These are phyloP conservation scores for Talaromyces sp. DNA, from an alignment of 2,329 filamentous ascomycete species.

Conservation along the genomic window DNA sequence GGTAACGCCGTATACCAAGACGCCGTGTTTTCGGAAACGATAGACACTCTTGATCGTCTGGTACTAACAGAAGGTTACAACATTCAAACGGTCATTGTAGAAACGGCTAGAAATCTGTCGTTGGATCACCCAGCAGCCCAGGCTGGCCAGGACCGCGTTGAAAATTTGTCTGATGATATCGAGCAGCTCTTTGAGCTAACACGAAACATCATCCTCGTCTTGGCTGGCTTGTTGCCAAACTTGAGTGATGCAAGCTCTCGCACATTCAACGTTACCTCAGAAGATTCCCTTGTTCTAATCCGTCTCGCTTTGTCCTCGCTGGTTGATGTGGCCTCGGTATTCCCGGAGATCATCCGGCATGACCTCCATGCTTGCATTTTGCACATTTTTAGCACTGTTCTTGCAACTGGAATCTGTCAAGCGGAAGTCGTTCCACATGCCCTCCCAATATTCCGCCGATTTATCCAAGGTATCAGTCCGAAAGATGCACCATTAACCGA, in stretches of 20 bases:
- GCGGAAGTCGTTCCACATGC: conserved; percentile 83
- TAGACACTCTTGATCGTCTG: conserved; percentile 89
- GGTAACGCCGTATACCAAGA: conserved; percentile 96
- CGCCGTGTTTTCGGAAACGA: conserved; percentile 92
- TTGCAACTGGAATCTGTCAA: conserved; percentile 83
- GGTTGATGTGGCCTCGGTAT: conserved; percentile 91
- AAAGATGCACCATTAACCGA: conserved; percentile 27
- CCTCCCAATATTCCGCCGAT: conserved; percentile 85
- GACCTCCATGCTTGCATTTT: conserved; percentile 95
- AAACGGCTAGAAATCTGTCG: conserved; percentile 86
- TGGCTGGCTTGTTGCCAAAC: conserved; percentile 83
- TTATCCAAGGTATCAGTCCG: conserved; percentile 69
- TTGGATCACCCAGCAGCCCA: conserved; percentile 87
- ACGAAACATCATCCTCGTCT: conserved; percentile 87
- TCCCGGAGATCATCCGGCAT: conserved; percentile 92
- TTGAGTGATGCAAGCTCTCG: conserved; percentile 50
- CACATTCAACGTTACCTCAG: conserved; percentile 68
- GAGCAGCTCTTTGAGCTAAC: conserved; percentile 97
- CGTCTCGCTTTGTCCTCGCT: conserved; percentile 78
- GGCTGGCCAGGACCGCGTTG: conserved; percentile 59
- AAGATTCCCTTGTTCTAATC: conserved; percentile 79
- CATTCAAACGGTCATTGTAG: conserved; percentile 87
- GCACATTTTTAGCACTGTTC: conserved; percentile 90
- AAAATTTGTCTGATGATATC: conserved; percentile 90
- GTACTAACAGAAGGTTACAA: conserved; percentile 86